Conservation (phyloP, 2,329 filamentous ascomycete species). For the Sarocladium brachiariae region DNA sequence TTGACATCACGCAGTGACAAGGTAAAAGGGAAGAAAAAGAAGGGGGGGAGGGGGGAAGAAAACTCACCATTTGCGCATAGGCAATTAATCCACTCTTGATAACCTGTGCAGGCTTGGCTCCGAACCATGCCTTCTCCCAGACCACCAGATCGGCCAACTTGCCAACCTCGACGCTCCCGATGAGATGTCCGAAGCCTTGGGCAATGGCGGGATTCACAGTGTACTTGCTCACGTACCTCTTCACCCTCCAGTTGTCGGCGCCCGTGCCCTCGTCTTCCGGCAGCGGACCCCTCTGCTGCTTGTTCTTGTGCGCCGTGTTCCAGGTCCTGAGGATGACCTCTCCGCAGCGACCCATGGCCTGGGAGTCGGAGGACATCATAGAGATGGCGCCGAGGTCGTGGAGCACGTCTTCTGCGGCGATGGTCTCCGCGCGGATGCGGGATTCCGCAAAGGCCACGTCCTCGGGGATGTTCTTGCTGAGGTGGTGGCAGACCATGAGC, state of each 20-base stretch:
- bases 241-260: constrained; percentile 87
- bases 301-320: constrained; percentile 98
- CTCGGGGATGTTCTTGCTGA: constrained; percentile 87
- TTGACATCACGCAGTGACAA: too few relatives aligned
- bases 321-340: constrained; percentile 90
- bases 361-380: constrained; percentile 95
- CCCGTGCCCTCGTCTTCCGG: constrained; percentile 71
- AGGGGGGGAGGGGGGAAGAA: neutral
- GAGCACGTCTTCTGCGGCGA: constrained; percentile 91
- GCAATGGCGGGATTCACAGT: constrained; percentile 90
- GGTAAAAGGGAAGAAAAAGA: neutral
- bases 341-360: constrained; percentile 94
- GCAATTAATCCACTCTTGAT: constrained; percentile 85
- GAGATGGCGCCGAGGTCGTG: constrained; percentile 92
- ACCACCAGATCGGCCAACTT: constrained; percentile 86
- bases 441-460: constrained; percentile 94
- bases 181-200: constrained; percentile 81
- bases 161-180: constrained; percentile 82
- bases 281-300: constrained; percentile 70
- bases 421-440: constrained; percentile 91
- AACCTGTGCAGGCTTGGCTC: constrained; percentile 73
- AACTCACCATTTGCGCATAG: constrained; percentile 71
- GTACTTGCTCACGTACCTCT: constrained; percentile 91
- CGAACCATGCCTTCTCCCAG: constrained; percentile 82
- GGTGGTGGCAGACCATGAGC: constrained; percentile 96